These are phyloP conservation scores for Strombidium stylifer DNA, from an alignment of 73 alveolate genomes.

Conservation along the genomic window DNA sequence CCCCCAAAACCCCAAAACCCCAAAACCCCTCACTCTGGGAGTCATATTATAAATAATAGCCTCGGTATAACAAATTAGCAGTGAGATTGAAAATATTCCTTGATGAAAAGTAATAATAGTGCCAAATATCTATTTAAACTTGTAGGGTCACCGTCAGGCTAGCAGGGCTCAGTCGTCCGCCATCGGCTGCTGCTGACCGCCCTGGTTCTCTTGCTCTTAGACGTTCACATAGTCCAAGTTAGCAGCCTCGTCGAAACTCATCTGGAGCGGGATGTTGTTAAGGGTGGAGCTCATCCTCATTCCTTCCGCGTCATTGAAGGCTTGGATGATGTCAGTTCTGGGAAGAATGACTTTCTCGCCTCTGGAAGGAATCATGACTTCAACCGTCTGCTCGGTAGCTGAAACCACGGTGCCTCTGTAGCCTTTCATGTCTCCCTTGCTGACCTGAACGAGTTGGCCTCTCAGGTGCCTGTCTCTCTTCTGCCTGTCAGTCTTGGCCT, in stretches of 20 bases:
- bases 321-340: background rate
- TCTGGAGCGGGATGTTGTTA: constrained; percentile 1
- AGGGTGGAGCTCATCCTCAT: no score
- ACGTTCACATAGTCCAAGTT: constrained; percentile 10
- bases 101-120: no score
- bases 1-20: no score
- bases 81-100: no score
- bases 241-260: constrained; percentile 26
- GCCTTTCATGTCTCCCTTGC: constrained; percentile 22
- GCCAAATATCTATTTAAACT: no score
- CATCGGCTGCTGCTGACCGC: background rate
- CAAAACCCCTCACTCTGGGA: no score
- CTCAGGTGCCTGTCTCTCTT: constrained; percentile 9
- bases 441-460: constrained; percentile 7
- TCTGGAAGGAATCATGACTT: constrained; percentile 10
- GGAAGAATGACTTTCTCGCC: constrained; percentile 20
- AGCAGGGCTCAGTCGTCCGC: background rate
- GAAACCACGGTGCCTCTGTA: constrained; percentile 24
- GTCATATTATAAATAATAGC: no score
- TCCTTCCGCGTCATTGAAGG: constrained; percentile 15
- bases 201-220: background rate
- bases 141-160: background rate
- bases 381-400: constrained; percentile 7
- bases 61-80: no score
- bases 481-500: constrained; percentile 18